Base-by-base conservation (phyloP, 306 rosid genomes). In the Dryas drummondii region DNA sequence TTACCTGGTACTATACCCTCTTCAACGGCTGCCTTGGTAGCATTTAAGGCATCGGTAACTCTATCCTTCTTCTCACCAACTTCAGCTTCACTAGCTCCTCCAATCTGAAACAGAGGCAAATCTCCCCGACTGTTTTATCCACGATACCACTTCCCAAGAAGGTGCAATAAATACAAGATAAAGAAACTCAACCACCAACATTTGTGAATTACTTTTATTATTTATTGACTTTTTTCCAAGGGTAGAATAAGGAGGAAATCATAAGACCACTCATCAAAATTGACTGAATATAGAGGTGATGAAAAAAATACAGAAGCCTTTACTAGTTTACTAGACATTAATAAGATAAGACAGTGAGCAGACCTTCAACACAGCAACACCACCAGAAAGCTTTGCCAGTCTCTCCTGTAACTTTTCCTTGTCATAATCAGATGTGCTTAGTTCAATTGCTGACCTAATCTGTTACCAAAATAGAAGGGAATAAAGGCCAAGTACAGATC, bases 81-180 rank as follows among this genome's bases (percentile, higher is more conserved):
- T 87, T 94, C 98, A 22, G 91, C 84, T 83, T 94, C 98, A 82
- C 98, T 93, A 45, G 98, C 98, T 82, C 98, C 98, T 81, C 98
- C 98, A 85, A 93, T 93, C 97, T 93, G 79, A 49, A 74, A 46
- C 40, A 26, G 15, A 64, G 76, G 48, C 7, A 53, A 67, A 64
- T 46, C 64, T 70, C 71, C n/a, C 53, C 16, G 15, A 41, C 7
- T 19, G 14, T 26, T 60, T 71, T 81, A 44, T 32, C 53, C 79
- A 74, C 32, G 22, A 68, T 53, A 70, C 64, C 55, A 66, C 51
- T 51, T 49, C 15, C 14, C 9, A 9, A 59, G 22, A 56, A 40
- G 6, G 32, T 9, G 48, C 52, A 3, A 19, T 52, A 7, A 44
- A 44, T 4, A 50, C 14, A 46, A 32, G 45, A 22, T 12, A 26